A percentile compares a stretch with the other conserved stretches of the same genome.
Conservation (phyloP, 805 yeast genomes). For the Wickerhamomyces chambardii region DNA sequence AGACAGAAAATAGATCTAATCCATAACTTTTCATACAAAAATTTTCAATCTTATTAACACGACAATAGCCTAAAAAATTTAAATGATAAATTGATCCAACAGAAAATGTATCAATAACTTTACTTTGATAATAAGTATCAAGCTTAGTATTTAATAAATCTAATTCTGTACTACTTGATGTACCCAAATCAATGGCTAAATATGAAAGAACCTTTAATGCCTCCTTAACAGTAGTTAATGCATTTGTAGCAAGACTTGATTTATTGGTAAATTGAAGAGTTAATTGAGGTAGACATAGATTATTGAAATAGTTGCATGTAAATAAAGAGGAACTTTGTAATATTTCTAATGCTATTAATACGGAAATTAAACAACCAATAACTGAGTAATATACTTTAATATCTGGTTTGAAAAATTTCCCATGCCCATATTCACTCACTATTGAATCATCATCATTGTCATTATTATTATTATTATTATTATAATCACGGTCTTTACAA, state of each 20-base stretch:
- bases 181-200: slow-evolving; percentile 35
- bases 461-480: not conserved
- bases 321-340: slow-evolving; percentile 14
- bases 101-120: slow-evolving; percentile 36
- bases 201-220: slow-evolving; percentile 34
- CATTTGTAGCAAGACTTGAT: slow-evolving; percentile 23
- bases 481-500: too few species aligned
- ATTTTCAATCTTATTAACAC: slow-evolving; percentile 17
- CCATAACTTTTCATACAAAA: slow-evolving; percentile 31
- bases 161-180: slow-evolving; percentile 5
- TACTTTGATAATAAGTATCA: slow-evolving; percentile 17
- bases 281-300: slow-evolving; percentile 33
- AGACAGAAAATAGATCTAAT: slow-evolving; percentile 35
- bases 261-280: slow-evolving; percentile 29
- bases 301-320: slow-evolving; percentile 22
- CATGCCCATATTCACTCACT: not conserved
- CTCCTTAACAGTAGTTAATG: slow-evolving; percentile 27
- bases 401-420: not conserved
- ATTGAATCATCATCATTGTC: not conserved
- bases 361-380: not conserved
- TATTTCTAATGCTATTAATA: slow-evolving; percentile 1
- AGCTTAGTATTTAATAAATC: slow-evolving; percentile 12
- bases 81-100: slow-evolving; percentile 31
- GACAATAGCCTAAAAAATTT: slow-evolving; percentile 41
- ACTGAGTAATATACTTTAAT: not conserved